phyloP scores from a whole-genome alignment of 148 eudicot species.

The Gaultheria prostrata region DNA sequence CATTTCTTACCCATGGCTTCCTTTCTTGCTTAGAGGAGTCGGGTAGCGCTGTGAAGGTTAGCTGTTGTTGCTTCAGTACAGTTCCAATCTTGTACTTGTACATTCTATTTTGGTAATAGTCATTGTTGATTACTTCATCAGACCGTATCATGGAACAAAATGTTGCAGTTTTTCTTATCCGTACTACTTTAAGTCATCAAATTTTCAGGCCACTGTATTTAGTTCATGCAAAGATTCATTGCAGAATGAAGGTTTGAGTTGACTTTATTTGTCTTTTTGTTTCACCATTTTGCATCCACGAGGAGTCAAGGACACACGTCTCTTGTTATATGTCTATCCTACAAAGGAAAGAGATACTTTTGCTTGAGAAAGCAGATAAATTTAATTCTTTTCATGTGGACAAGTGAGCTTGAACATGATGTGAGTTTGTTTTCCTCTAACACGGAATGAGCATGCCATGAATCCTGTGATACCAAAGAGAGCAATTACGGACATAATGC shows the following conservation, averaged over 20 bases:
- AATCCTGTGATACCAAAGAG: not conserved
- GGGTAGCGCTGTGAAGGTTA: conserved; percentile 70
- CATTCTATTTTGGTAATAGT: not conserved
- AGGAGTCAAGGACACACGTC: not conserved
- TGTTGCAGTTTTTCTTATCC: not conserved
- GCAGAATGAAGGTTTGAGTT: not conserved
- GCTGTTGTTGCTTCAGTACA: conserved; percentile 14
- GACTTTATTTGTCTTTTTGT: not conserved
- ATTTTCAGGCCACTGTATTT: not conserved
- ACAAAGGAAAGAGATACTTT: not conserved
- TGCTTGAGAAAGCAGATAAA: conserved; percentile 1
- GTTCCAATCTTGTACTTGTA: not conserved
- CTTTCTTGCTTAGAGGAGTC: conserved; percentile 92
- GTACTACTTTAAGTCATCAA: not conserved
- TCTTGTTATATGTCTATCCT: not conserved
- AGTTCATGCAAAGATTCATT: not conserved
- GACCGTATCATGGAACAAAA: not conserved
- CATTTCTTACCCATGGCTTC: conserved; percentile 80
- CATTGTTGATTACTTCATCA: not conserved
- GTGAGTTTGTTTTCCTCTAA: not conserved
- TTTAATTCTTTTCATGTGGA: not conserved
- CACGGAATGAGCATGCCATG: too few relatives aligned
- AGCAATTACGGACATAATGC: not conserved
- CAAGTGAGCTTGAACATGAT: not conserved
- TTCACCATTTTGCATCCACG: not conserved